phyloP scores from a whole-genome alignment of 768 basidiomycete genomes.

The Galerina sulciceps region DNA sequence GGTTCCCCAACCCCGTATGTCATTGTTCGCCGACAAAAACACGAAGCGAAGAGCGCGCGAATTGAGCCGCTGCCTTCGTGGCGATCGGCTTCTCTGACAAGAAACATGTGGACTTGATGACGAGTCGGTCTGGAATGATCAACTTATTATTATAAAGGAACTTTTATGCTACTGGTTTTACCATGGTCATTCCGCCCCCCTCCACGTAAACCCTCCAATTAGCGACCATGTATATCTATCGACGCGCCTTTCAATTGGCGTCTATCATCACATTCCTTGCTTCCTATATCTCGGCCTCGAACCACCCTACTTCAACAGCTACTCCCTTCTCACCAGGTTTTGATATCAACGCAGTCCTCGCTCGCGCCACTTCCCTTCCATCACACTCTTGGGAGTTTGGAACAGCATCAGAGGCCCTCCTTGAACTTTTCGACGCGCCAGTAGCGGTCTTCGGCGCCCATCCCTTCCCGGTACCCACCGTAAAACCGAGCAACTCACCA shows the following conservation, averaged over 20 bases:
- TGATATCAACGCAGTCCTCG: constrained; percentile 37
- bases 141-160: too few relatives aligned
- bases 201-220: background rate
- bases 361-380: constrained; percentile 39
- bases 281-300: background rate
- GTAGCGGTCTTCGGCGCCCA: constrained; percentile 42
- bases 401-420: constrained; percentile 42
- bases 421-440: constrained; percentile 45
- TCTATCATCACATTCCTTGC: constrained; percentile 6
- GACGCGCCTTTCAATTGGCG: background rate
- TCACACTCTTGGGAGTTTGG: constrained; percentile 55
- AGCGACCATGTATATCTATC: background rate
- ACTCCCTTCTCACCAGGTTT: constrained; percentile 43
- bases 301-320: constrained; percentile 8
- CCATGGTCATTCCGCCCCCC: background rate
- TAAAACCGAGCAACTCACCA: constrained; percentile 21
- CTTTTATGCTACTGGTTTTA: background rate
- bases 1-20: too few relatives aligned
- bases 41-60: too few relatives aligned
- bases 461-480: constrained; percentile 37
- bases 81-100: too few relatives aligned
- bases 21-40: too few relatives aligned
- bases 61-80: too few relatives aligned
- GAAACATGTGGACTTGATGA: too few relatives aligned
- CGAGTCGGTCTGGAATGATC: too few relatives aligned